These are phyloP conservation scores for Didymella pinodella DNA, from an alignment of 2,329 filamentous ascomycete genomes.

Conservation along the genomic window DNA sequence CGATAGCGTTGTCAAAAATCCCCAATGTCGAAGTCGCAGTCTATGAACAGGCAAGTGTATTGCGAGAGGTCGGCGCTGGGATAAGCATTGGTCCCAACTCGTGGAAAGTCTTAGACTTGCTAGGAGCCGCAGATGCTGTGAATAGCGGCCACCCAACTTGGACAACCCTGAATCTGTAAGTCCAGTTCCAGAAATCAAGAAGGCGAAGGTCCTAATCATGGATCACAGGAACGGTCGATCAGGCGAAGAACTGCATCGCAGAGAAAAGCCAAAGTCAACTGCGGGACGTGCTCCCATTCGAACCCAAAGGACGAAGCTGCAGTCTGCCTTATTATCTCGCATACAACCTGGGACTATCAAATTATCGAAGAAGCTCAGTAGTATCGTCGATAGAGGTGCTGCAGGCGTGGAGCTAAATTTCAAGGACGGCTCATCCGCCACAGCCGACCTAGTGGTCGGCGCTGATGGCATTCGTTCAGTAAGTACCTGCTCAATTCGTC, in stretches of 20 bases:
- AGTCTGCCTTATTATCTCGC: conserved; percentile 59
- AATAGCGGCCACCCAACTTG: conserved; percentile 45
- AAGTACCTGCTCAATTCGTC: conserved; percentile 51
- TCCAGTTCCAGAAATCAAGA: neutral
- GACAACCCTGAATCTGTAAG: conserved; percentile 44
- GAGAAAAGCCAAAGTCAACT: conserved; percentile 16
- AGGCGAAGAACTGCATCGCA: conserved; percentile 39
- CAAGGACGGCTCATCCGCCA: conserved; percentile 53
- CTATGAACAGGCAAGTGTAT: neutral
- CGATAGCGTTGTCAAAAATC: neutral
- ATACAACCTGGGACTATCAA: conserved; percentile 56
- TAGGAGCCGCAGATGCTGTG: conserved; percentile 52
- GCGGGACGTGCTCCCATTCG: conserved; percentile 14
- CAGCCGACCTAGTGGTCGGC: conserved; percentile 59
- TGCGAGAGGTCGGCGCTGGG: neutral
- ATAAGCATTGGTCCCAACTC: neutral
- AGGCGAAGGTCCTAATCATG: neutral
- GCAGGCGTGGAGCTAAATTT: conserved; percentile 50
- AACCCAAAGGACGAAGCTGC: conserved; percentile 50
- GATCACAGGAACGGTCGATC: conserved; percentile 43
- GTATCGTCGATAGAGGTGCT: conserved; percentile 49
- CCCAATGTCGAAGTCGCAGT: neutral
- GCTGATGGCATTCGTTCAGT: conserved; percentile 54
- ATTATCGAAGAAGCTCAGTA: conserved; percentile 55
- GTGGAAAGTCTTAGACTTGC: conserved; percentile 58